Conservation (phyloP, 441 rosid species). For the Syzygium malaccense region DNA sequence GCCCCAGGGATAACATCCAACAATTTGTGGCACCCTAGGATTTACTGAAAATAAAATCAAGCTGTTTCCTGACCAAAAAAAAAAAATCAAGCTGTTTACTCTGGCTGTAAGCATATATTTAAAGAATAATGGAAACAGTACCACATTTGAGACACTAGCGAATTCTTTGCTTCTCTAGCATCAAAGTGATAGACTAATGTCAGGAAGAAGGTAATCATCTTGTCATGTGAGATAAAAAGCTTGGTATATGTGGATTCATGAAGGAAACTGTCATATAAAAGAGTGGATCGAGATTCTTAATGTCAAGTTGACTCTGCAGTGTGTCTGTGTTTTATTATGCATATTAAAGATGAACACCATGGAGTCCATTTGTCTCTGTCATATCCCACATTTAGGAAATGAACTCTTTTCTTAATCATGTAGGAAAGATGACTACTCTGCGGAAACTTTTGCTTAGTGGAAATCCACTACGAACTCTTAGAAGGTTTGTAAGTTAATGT, state of each 20-base stretch:
- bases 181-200: neutral
- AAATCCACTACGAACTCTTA: constrained; percentile 81
- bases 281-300: neutral
- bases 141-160: neutral
- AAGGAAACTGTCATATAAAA: neutral
- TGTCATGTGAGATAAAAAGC: neutral
- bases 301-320: neutral
- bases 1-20: neutral
- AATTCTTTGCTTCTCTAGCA: neutral
- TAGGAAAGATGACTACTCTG: constrained; percentile 82
- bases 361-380: neutral
- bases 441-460: constrained; percentile 75
- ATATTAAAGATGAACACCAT: neutral
- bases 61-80: neutral
- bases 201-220: neutral
- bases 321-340: neutral
- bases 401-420: constrained; percentile 1
- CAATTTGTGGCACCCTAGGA: neutral
- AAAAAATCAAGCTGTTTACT: neutral
- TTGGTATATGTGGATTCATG: neutral
- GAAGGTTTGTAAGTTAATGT: constrained; percentile 46
- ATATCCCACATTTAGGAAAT: neutral
- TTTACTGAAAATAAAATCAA: neutral
- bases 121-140: neutral
- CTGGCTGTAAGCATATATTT: neutral